These are phyloP conservation scores for Pistacia atlantica DNA, from an alignment of 345 rosid genomes.

Conservation along the genomic window DNA sequence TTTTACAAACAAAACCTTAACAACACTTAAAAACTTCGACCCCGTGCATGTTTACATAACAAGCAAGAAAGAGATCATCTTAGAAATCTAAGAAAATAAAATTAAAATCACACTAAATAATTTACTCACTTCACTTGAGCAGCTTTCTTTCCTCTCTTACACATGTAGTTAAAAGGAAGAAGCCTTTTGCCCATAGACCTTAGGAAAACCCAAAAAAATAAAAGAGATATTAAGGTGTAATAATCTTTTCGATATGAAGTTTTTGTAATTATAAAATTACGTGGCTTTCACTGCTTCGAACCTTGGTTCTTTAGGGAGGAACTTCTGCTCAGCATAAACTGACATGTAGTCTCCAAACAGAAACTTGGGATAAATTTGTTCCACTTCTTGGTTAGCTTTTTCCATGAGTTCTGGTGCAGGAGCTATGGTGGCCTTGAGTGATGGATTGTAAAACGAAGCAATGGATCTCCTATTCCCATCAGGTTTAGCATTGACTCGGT, in stretches of 20 bases:
- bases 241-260: constrained; percentile 7
- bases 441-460: constrained; percentile 91
- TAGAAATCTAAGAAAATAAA: not conserved
- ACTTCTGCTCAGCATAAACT: constrained; percentile 85
- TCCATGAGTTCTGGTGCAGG: constrained; percentile 51
- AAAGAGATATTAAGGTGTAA: not conserved
- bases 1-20: too few species aligned
- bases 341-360: constrained; percentile 95
- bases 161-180: constrained; percentile 23
- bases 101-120: not conserved
- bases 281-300: constrained; percentile 66
- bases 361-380: constrained; percentile 59
- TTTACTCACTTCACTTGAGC: not conserved
- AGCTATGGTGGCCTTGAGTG: constrained; percentile 70
- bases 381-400: constrained; percentile 25
- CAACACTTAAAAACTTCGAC: too few species aligned
- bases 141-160: constrained; percentile 27
- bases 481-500: constrained; percentile 54
- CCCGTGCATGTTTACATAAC: too few species aligned
- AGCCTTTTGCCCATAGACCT: not conserved
- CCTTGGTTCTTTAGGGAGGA: constrained; percentile 84
- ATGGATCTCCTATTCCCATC: constrained; percentile 76
- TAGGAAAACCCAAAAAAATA: not conserved
- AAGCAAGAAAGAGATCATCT: too few species aligned
- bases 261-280: constrained; percentile 22